Evolutionary conservation across 352 stramenopile genomes (phyloP), one percentile per base, ranked within the genome.

Genomic region (Globisporangium cylindrosporum): DNA sequence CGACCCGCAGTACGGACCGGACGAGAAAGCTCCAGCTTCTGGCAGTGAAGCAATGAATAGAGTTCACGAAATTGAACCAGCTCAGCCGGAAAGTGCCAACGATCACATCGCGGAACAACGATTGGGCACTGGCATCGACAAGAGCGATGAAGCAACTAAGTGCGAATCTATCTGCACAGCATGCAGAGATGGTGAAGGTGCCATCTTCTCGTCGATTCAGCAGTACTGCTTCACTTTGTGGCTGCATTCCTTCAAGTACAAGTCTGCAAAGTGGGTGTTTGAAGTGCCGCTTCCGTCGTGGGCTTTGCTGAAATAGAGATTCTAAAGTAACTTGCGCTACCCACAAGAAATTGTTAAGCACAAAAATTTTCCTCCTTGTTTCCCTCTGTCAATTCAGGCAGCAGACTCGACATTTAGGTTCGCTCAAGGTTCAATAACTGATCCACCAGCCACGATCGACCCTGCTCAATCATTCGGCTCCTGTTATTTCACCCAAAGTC

Each of bases 1-100:
- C 70, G 94, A 99, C 70, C 91, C 94, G n/a, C 89, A 94, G 63
- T 98, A 99, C 73, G 95, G 94, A 32, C 53, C 69, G 27, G n/a
- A 51, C 9, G 24, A 54, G 46, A 70, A n/a, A 24, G 2, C 24
- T n/a, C 5, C 14, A 36, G 15, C 24, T 27, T 0, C 10, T 54
- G n/a, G 22, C 20, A 22, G 51, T 41, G 29, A 46, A 46, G 29
- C 20, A 24, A 27, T 18, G 22, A 48, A 54, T 58, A 14, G 25
- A 4, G 22, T 2, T n/a, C 14, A 29, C 22, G 43, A 53, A 18
- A 36, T 5, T 7, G 7, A 14, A 4, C 20, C 34, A 54, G 4
- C 22, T 27, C 54, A 46, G 20, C 14, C 20, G 27, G 14, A 57
- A 22, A 22, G 29, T 2, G 20, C 10, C 34, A 53, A 7, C 20